phyloP scores from a whole-genome alignment of 2,329 filamentous ascomycete species.

The Triangularia verruculosa region DNA sequence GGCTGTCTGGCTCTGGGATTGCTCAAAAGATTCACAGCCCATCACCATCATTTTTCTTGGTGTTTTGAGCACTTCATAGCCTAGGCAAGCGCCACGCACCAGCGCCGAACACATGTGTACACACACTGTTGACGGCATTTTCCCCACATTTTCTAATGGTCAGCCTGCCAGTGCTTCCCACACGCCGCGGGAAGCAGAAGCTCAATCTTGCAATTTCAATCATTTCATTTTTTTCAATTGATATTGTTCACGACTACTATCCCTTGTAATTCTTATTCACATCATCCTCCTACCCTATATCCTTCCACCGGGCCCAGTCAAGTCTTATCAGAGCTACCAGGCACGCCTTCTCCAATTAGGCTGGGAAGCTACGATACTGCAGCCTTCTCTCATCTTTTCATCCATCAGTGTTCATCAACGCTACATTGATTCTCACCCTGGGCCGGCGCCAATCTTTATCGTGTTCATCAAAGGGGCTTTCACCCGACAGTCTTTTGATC shows the following conservation, averaged over 20 bases:
- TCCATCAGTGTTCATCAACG: not conserved
- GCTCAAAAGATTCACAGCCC: not conserved
- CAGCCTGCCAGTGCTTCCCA: not conserved
- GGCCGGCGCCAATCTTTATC: not conserved
- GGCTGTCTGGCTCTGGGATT: not conserved
- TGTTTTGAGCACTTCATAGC: not conserved
- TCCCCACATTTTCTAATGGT: not conserved
- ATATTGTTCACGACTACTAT: not conserved
- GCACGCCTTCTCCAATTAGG: not conserved
- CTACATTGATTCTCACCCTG: conserved; percentile 4
- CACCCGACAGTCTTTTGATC: not conserved
- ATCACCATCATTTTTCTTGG: not conserved
- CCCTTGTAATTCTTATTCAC: not conserved
- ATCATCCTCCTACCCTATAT: not conserved
- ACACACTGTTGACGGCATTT: not conserved
- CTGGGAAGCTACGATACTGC: not conserved
- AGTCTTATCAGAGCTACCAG: not conserved
- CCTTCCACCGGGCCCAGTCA: not conserved
- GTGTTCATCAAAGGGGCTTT: conserved; percentile 2
- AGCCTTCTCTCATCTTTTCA: not conserved
- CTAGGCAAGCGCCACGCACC: not conserved
- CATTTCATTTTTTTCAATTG: not conserved
- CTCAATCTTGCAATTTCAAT: not conserved
- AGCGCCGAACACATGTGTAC: not conserved
- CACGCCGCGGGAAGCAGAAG: not conserved